Evolutionary conservation across 306 rosid genomes (phyloP).

Genomic region (Macrotyloma uniflorum): DNA sequence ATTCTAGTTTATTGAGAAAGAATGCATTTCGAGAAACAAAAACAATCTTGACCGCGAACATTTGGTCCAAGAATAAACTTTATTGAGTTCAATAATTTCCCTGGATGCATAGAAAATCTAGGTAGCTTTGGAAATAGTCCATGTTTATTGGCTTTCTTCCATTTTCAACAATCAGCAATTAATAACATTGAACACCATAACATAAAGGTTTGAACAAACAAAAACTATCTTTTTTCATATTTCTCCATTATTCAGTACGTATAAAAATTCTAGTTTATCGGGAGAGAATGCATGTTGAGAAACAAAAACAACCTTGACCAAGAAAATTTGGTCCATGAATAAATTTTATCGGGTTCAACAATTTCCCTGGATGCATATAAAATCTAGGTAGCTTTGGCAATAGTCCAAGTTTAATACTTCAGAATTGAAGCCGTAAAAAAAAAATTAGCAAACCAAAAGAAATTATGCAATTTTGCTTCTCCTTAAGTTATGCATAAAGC

Average conservation of each 20-base stretch:
- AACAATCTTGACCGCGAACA: background rate
- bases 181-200: background rate
- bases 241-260: constrained; percentile 1
- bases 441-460: background rate
- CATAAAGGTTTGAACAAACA: background rate
- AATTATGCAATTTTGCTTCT: background rate
- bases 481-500: background rate
- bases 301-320: background rate
- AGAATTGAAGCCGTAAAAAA: background rate
- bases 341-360: too few species aligned
- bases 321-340: background rate
- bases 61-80: constrained; percentile 1
- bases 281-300: background rate
- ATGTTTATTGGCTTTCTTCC: background rate
- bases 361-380: too few species aligned
- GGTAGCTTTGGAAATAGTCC: background rate
- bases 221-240: background rate
- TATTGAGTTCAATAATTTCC: background rate
- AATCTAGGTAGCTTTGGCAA: too few species aligned
- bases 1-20: background rate
- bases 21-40: background rate
- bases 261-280: background rate
- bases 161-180: background rate
- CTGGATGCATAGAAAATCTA: background rate
- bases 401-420: constrained; percentile 1